A percentile compares a stretch with the other conserved stretches of the same genome.
These are phyloP conservation scores for Neurospora terricola DNA, from an alignment of 495 filamentous ascomycete species.

Conservation along the genomic window DNA sequence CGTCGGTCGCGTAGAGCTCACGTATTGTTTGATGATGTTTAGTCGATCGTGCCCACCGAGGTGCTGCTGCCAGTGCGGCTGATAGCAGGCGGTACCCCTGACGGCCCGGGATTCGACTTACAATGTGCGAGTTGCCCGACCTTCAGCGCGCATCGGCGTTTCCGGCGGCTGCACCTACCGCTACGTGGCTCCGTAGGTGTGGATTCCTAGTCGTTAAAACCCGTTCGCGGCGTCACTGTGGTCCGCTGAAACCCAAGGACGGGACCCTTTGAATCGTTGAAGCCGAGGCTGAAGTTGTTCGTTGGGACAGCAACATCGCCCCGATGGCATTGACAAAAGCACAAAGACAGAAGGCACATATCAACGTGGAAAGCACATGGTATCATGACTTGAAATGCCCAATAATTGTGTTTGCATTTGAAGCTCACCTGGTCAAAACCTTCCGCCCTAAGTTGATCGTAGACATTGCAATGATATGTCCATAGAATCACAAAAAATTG, in stretches of 20 bases:
- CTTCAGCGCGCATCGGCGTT: background rate
- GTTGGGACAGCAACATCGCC: background rate
- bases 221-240: background rate
- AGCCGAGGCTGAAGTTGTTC: background rate
- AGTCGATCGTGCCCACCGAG: background rate
- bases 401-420: background rate
- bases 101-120: background rate
- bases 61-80: background rate
- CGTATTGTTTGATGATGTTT: background rate
- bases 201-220: background rate
- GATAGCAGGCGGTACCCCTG: background rate
- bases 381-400: background rate
- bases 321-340: background rate
- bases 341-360: background rate
- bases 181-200: background rate
- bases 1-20: background rate
- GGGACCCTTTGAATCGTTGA: background rate
- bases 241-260: background rate
- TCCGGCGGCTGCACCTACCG: background rate
- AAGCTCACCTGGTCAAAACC: background rate
- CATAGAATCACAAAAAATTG: slow-evolving; percentile 26
- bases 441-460: background rate
- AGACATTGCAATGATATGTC: slow-evolving; percentile 29
- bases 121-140: background rate
- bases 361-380: background rate